Evolutionary conservation across 2,329 filamentous ascomycete species (phyloP), one percentile per base, ranked within the genome.

Genomic region (Fusarium begoniae): DNA sequence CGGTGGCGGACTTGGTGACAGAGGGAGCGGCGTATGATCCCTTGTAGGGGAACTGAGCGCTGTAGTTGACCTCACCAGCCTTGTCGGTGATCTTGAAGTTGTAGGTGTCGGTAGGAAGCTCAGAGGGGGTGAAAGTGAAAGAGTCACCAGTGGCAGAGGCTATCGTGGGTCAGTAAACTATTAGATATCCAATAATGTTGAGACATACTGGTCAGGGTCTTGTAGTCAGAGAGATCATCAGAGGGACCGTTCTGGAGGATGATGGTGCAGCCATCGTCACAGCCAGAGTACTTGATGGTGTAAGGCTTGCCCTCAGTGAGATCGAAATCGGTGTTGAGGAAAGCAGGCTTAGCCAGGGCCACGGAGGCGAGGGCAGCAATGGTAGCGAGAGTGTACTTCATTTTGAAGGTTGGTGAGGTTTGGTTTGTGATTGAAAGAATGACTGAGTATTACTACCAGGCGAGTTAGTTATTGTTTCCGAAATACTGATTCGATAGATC

Each of bases 301-400:
- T 81, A 83, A 26, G 77, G 73, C 77, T 79, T 17, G 69, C 79
- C 80, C 73, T 80, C 72, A 11, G 62, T 30, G 38, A 82, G 70
- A 4, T 76, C 44, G 66, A 80, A 82, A 8, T 66, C 37, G 35
- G 60, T 69, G 81, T 84, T 84, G 75, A 76, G 70, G 76, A 84
- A 78, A 26, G 54, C 35, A 55, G 82, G 81, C 72, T 76, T 56
- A 51, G 81, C 82, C 59, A 78, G 38, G 64, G 65, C 80, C 58
- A 75, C 65, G 69, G 72, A 71, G 67, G 76, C 80, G 48, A 81
- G 55, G 74, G 80, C 73, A 69, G 79, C 75, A 59, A 82, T 47
- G 61, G 78, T 67, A 74, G 74, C 78, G 74, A 79, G 37, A 59
- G 81, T 79, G 76, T 78, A 81, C 81, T 83, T 82, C 82, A 84